Conservation (phyloP, 1,284 basidiomycete genomes). For the Ustilago crameri region DNA sequence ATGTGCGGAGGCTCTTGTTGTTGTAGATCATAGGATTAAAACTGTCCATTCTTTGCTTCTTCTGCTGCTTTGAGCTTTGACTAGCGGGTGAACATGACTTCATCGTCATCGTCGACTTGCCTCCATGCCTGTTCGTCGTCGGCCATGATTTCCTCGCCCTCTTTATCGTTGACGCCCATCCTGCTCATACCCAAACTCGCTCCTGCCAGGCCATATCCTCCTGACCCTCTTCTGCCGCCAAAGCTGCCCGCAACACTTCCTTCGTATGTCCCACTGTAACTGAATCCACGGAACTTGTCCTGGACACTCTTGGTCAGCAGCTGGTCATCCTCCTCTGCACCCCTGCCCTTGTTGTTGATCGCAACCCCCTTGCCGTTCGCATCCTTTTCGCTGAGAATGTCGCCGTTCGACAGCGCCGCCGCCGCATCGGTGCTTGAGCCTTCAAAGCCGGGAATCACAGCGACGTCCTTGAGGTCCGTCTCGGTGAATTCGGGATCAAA, state of each 20-base stretch:
- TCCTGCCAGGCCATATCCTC: constrained; percentile 46
- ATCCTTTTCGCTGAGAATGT: constrained; percentile 24
- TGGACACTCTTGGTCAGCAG: constrained; percentile 61
- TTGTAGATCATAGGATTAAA: no score
- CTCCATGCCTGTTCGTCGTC: constrained; percentile 25
- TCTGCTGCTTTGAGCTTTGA: no score
- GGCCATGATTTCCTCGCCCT: constrained; percentile 20
- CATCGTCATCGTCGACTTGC: constrained; percentile 28
- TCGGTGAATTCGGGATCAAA: constrained; percentile 98
- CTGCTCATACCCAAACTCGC: constrained; percentile 58
- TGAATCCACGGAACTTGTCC: constrained; percentile 67
- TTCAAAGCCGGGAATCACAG: constrained; percentile 60
- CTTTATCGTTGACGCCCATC: constrained; percentile 53
- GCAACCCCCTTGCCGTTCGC: constrained; percentile 38
- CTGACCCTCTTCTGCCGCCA: constrained; percentile 49
- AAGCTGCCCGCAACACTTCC: constrained; percentile 54
- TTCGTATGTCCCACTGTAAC: constrained; percentile 65
- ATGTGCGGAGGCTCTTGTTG: background rate
- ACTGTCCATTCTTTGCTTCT: no score
- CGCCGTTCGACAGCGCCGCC: constrained; percentile 28
- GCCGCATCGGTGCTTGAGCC: constrained; percentile 40
- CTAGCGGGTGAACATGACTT: constrained; percentile 29
- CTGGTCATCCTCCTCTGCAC: constrained; percentile 46
- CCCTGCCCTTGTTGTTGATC: constrained; percentile 40
- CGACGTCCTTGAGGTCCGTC: constrained; percentile 74